Conservation (phyloP, 352 stramenopile species). For the Phytophthora ramorum region DNA sequence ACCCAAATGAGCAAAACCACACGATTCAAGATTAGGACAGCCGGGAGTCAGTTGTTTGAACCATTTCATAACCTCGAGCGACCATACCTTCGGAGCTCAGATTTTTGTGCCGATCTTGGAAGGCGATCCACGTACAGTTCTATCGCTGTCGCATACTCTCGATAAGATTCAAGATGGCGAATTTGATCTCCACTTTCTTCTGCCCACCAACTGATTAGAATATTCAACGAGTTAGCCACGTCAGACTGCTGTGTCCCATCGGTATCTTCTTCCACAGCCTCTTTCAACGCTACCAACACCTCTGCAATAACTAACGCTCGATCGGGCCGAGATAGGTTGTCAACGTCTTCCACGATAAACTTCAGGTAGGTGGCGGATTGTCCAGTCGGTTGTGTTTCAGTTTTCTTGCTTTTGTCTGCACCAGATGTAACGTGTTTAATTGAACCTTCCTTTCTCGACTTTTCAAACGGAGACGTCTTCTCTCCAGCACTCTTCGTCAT, state of each 20-base stretch:
- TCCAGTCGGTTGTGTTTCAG: neutral
- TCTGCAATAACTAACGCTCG: slow-evolving; percentile 18
- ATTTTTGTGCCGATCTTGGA: neutral
- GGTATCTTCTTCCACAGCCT: slow-evolving; percentile 14
- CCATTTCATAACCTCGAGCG: no score
- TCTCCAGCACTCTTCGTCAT: neutral
- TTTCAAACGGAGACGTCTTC: neutral
- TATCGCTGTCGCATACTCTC: slow-evolving; percentile 7
- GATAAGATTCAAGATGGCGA: slow-evolving; percentile 8
- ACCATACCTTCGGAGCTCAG: slow-evolving; percentile 8
- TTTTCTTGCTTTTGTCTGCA: no score
- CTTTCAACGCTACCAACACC: slow-evolving; percentile 8
- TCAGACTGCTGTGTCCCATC: neutral
- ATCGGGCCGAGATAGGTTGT: neutral
- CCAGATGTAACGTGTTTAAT: no score
- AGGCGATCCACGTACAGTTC: slow-evolving; percentile 7
- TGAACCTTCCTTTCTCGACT: neutral
- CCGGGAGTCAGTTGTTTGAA: neutral
- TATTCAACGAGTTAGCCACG: slow-evolving; percentile 8
- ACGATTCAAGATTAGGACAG: no score
- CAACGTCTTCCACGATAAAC: slow-evolving; percentile 10
- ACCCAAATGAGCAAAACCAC: neutral
- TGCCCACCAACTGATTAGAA: slow-evolving; percentile 11
- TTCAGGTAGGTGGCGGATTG: slow-evolving; percentile 1
- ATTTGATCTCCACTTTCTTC: slow-evolving; percentile 1